Percentiles rank a stretch among this genome's conserved stretches.
These are phyloP conservation scores for Marasmius oreades DNA, from an alignment of 1,284 basidiomycete genomes.

Conservation along the genomic window DNA sequence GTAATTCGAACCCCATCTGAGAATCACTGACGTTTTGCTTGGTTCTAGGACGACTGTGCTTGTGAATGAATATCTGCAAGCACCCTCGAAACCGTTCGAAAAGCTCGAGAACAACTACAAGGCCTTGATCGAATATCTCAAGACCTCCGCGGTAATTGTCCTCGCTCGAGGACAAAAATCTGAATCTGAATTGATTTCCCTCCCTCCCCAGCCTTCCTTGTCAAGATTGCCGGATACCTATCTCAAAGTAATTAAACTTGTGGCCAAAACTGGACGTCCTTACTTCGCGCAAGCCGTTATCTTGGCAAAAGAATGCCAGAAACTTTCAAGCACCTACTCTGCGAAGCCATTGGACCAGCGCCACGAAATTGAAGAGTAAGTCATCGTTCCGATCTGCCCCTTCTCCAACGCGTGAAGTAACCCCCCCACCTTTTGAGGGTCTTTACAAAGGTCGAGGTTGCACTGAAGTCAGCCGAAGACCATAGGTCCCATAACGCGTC, in stretches of 20 bases:
- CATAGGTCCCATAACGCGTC: not conserved
- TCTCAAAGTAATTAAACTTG: not conserved
- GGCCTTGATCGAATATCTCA: no score
- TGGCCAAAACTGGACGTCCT: not conserved
- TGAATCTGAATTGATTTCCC: not conserved
- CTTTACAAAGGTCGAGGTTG: not conserved
- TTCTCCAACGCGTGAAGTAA: not conserved
- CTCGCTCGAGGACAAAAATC: no score
- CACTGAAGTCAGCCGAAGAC: not conserved
- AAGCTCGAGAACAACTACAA: no score
- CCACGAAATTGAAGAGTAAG: not conserved
- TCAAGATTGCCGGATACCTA: not conserved
- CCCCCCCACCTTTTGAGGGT: not conserved
- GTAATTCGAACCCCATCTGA: not conserved
- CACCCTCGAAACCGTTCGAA: no score
- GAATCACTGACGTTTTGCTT: not conserved
- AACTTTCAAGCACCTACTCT: not conserved
- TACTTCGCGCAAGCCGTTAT: not conserved
- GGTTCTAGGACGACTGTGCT: not conserved
- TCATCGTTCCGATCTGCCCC: not conserved
- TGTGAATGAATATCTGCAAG: not conserved
- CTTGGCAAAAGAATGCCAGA: not conserved
- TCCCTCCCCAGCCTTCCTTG: not conserved
- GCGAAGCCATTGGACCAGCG: not conserved
- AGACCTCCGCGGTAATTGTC: no score